Evolutionary conservation across 495 filamentous ascomycete genomes (phyloP).

Genomic region (Polyplosphaeria fusca): DNA sequence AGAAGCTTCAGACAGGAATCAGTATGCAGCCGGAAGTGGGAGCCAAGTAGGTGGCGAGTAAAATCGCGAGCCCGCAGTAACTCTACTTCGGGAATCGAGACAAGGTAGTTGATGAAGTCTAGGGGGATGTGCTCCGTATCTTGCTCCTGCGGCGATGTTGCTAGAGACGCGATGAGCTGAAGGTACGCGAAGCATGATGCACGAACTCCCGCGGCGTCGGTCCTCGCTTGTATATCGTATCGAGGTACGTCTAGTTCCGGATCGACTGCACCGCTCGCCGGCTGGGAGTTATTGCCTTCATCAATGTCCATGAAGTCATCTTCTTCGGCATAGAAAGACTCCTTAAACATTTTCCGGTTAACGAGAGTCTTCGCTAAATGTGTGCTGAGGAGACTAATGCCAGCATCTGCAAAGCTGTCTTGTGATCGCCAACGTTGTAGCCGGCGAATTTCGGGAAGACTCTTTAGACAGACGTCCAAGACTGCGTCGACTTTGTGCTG

Average conservation of each 20-base stretch:
- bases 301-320: conserved; percentile 77
- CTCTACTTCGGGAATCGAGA: conserved; percentile 47
- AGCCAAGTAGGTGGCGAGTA: conserved; percentile 35
- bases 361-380: conserved; percentile 44
- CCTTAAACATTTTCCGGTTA: conserved; percentile 39
- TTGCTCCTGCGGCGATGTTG: neutral
- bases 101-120: conserved; percentile 52
- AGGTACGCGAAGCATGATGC: conserved; percentile 26
- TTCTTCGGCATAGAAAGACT: conserved; percentile 31
- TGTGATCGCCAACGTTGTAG: conserved; percentile 13
- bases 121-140: conserved; percentile 18
- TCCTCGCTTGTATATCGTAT: conserved; percentile 46
- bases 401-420: conserved; percentile 14
- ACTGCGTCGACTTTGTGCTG: conserved; percentile 41
- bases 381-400: conserved; percentile 8
- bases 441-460: conserved; percentile 21
- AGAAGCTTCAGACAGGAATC: conserved; percentile 40
- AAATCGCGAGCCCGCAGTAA: conserved; percentile 56
- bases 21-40: neutral
- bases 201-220: conserved; percentile 51
- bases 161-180: conserved; percentile 20
- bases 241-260: conserved; percentile 44
- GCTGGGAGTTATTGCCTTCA: conserved; percentile 59
- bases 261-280: conserved; percentile 42
- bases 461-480: conserved; percentile 22